Conservation (phyloP, 345 rosid species). For the Rhodamnia argentea region DNA sequence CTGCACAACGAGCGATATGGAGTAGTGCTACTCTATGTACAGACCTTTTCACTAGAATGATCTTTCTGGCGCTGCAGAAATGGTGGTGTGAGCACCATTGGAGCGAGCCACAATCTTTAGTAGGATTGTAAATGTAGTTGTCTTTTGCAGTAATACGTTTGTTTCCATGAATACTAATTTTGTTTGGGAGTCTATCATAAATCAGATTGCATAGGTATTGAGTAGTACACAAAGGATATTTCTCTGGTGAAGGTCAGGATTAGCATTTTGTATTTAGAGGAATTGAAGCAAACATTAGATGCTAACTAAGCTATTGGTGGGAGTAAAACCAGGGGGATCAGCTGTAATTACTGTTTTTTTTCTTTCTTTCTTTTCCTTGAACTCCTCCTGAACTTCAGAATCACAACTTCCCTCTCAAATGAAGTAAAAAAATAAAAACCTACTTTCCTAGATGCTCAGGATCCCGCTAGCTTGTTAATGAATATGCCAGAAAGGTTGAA, state of each 20-base stretch:
- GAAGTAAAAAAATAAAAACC: neutral
- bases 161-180: neutral
- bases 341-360: neutral
- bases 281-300: neutral
- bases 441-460: neutral
- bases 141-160: neutral
- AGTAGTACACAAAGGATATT: neutral
- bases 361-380: neutral
- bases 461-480: neutral
- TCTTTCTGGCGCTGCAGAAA: neutral
- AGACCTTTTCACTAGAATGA: neutral
- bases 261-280: neutral
- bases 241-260: neutral
- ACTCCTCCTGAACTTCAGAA: neutral
- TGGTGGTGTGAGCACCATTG: neutral
- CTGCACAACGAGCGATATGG: neutral
- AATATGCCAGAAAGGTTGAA: neutral
- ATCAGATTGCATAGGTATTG: neutral
- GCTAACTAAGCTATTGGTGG: neutral
- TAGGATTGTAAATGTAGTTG: neutral
- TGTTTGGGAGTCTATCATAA: neutral
- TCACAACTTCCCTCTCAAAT: neutral
- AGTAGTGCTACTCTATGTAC: neutral
- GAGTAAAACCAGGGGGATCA: neutral
- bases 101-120: neutral